These are phyloP conservation scores for Backusella mclennaniae DNA, from an alignment of 192 early-diverging fungal species.

Conservation along the genomic window DNA sequence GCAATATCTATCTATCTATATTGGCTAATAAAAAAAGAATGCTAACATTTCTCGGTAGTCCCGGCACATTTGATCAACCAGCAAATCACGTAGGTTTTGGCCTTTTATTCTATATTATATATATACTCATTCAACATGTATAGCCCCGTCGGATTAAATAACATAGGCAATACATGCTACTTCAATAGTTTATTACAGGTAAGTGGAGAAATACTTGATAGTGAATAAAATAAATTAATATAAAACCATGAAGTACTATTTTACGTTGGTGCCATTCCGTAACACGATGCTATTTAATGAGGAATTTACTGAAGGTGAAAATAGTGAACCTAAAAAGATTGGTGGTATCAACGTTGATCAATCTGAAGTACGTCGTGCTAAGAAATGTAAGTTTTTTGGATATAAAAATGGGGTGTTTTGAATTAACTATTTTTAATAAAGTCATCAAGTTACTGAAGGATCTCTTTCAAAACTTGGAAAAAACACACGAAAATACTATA, in stretches of 20 bases:
- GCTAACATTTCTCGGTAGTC: background rate
- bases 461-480: conserved; percentile 50
- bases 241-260: conserved; percentile 54
- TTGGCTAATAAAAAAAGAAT: background rate
- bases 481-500: conserved; percentile 43
- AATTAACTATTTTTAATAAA: background rate
- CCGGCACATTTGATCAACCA: background rate
- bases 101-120: background rate
- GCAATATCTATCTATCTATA: background rate
- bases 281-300: conserved; percentile 59
- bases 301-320: conserved; percentile 36
- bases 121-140: conserved; percentile 6
- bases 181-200: conserved; percentile 78
- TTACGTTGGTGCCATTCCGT: conserved; percentile 61
- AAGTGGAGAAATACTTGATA: background rate
- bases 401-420: background rate
- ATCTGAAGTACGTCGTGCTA: conserved; percentile 44
- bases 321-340: conserved; percentile 44
- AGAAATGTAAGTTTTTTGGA: conserved; percentile 42
- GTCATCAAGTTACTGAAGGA: conserved; percentile 51
- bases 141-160: conserved; percentile 70
- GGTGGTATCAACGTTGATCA: conserved; percentile 43
- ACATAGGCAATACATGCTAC: conserved; percentile 90
- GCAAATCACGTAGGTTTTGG: background rate
- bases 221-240: background rate